Evolutionary conservation across 495 filamentous ascomycete species (phyloP).

Genomic region (Talaromyces stipitatus): DNA sequence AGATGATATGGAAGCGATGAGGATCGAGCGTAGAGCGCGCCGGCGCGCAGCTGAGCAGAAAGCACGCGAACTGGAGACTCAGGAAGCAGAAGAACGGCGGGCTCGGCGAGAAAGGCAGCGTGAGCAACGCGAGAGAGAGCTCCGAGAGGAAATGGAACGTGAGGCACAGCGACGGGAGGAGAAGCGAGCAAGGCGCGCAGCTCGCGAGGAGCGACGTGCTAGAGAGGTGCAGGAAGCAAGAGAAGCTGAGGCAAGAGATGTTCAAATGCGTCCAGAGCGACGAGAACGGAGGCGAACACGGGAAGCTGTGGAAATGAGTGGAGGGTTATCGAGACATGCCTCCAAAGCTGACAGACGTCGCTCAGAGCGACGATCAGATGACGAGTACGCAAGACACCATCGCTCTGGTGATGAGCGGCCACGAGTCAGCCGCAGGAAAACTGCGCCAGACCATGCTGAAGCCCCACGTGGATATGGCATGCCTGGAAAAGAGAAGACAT

Average conservation of each 20-base stretch:
- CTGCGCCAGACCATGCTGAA: slow-evolving; percentile 13
- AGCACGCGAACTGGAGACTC: slow-evolving; percentile 26
- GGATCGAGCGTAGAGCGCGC: slow-evolving; percentile 40
- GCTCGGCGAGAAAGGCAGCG: slow-evolving; percentile 34
- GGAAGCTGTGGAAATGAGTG: slow-evolving; percentile 27
- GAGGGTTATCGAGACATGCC: slow-evolving; percentile 13
- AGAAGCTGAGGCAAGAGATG: slow-evolving; percentile 38
- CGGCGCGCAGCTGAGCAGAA: slow-evolving; percentile 29
- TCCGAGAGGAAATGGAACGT: slow-evolving; percentile 41
- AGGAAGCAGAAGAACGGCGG: slow-evolving; percentile 40
- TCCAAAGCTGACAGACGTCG: slow-evolving; percentile 25
- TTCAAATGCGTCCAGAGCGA: slow-evolving; percentile 32
- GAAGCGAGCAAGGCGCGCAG: slow-evolving; percentile 34
- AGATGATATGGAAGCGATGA: slow-evolving; percentile 42
- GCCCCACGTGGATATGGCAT: slow-evolving; percentile 22
- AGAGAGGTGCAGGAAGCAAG: slow-evolving; percentile 41
- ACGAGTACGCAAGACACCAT: slow-evolving; percentile 6
- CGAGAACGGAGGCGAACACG: slow-evolving; percentile 31
- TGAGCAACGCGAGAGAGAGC: slow-evolving; percentile 31
- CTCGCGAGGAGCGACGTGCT: slow-evolving; percentile 40
- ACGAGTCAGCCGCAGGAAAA: slow-evolving; percentile 23
- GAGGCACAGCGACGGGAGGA: slow-evolving; percentile 39
- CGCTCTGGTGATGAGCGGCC: slow-evolving; percentile 13
- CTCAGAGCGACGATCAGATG: slow-evolving; percentile 21
- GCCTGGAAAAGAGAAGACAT: slow-evolving; percentile 44